phyloP scores from a whole-genome alignment of 352 stramenopile genomes.

The Globisporangium heterothallicum region DNA sequence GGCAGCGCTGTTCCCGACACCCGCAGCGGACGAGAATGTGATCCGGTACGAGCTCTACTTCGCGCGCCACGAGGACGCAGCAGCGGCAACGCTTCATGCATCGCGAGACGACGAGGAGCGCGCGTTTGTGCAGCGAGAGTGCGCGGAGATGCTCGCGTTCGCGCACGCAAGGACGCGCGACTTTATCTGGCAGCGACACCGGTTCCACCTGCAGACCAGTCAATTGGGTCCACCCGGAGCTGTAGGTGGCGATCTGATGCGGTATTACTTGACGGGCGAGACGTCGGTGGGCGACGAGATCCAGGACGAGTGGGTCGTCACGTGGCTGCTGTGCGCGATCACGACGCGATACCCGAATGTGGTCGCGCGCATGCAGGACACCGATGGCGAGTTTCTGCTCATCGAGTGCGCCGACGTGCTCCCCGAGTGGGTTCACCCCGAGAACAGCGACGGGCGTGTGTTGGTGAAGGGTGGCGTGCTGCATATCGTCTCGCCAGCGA shows the following conservation, averaged over 20 bases:
- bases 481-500: constrained; percentile 34
- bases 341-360: constrained; percentile 26
- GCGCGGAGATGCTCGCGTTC: constrained; percentile 18
- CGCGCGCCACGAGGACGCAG: constrained; percentile 9
- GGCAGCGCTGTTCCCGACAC: constrained; percentile 41
- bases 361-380: constrained; percentile 35
- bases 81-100: background rate
- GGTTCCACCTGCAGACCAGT: constrained; percentile 31
- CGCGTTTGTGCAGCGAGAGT: constrained; percentile 4
- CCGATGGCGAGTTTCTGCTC: constrained; percentile 72
- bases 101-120: constrained; percentile 4
- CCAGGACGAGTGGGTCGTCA: constrained; percentile 68
- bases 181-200: constrained; percentile 56
- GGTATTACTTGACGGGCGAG: constrained; percentile 31
- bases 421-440: constrained; percentile 58
- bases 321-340: constrained; percentile 41
- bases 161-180: constrained; percentile 27
- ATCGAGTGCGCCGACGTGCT: constrained; percentile 69
- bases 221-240: background rate
- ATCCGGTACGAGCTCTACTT: constrained; percentile 2
- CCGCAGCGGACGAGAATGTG: constrained; percentile 16
- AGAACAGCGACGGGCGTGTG: constrained; percentile 41
- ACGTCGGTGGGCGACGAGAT: constrained; percentile 52
- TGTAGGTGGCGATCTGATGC: constrained; percentile 3
- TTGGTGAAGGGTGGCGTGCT: constrained; percentile 39